A percentile compares a stretch with the other conserved stretches of the same genome.
Conservation (phyloP, 768 basidiomycete species). For the Strobilomyces dryophilus region DNA sequence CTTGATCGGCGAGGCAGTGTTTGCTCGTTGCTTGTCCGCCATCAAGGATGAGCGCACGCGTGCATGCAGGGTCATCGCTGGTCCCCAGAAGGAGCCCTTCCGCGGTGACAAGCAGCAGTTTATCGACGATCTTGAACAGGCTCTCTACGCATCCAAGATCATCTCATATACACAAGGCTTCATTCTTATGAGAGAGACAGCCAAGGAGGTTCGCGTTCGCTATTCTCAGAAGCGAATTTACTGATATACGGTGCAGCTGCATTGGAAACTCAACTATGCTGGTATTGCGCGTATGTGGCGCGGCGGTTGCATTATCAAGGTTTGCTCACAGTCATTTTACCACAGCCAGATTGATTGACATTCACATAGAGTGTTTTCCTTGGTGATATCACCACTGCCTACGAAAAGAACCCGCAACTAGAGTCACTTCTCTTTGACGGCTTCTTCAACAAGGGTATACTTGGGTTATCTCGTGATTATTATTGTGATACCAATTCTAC, state of each 20-base stretch:
- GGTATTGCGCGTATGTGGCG: conserved; percentile 99
- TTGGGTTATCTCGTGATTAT: not conserved
- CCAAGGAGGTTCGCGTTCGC: conserved; percentile 64
- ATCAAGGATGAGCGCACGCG: conserved; percentile 95
- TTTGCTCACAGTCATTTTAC: conserved; percentile 20
- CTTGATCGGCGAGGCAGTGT: conserved; percentile 98
- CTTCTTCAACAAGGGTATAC: conserved; percentile 91
- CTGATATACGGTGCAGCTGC: conserved; percentile 39
- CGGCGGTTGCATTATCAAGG: conserved; percentile 99
- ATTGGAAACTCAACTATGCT: conserved; percentile 95
- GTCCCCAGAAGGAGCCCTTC: conserved; percentile 91
- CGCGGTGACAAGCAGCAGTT: conserved; percentile 97
- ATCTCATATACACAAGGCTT: conserved; percentile 99
- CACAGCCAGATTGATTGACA: conserved; percentile 6
- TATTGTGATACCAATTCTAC: conserved; percentile 1
- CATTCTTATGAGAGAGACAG: conserved; percentile 98
- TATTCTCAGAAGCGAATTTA: not conserved
- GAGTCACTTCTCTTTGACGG: conserved; percentile 94
- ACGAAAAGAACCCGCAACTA: conserved; percentile 75
- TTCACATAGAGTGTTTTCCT: conserved; percentile 77
- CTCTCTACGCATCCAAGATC: conserved; percentile 98
- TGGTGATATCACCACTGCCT: conserved; percentile 87
- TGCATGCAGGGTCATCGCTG: conserved; percentile 86
- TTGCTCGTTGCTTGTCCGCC: conserved; percentile 95
- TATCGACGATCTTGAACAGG: conserved; percentile 99